phyloP scores from a whole-genome alignment of 805 yeast species.

The Zygoascus biomembranicola region DNA sequence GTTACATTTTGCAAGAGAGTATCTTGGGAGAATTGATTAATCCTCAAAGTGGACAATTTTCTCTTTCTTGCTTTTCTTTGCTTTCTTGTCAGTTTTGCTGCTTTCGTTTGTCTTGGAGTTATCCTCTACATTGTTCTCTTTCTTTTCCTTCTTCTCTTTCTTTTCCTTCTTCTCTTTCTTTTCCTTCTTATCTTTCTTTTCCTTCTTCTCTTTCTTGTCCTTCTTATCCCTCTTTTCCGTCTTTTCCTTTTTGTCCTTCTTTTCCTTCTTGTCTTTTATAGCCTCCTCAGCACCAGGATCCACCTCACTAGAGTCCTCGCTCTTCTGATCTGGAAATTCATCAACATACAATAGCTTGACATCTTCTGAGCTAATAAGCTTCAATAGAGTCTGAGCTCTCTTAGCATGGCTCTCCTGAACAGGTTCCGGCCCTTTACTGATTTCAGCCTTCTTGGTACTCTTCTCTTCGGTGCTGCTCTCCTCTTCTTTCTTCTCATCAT shows the following conservation, averaged over 20 bases:
- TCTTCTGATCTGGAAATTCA: conserved; percentile 8
- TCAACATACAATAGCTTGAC: conserved; percentile 13
- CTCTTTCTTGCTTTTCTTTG: background rate
- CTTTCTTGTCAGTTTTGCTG: background rate
- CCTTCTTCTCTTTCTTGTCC: conserved; percentile 10
- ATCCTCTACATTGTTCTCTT: background rate
- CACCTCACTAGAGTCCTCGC: conserved; percentile 12
- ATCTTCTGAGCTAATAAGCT: conserved; percentile 13
- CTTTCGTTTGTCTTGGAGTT: background rate
- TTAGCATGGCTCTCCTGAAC: conserved; percentile 22
- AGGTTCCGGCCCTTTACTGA: background rate
- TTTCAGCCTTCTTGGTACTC: background rate
- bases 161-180: conserved; percentile 13
- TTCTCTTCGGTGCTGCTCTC: conserved; percentile 28
- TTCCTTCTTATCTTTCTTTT: conserved; percentile 13
- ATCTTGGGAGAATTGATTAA: background rate
- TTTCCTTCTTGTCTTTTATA: conserved; percentile 7
- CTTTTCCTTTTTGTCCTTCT: conserved; percentile 9
- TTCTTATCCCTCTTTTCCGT: conserved; percentile 7
- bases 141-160: conserved; percentile 4
- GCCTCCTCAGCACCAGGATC: conserved; percentile 4
- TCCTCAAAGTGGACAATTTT: background rate
- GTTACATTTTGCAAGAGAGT: background rate
- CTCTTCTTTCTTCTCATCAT: conserved; percentile 21
- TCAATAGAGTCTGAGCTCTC: conserved; percentile 16